Conservation (phyloP, 768 basidiomycete genomes). For the Tricholomella constricta region DNA sequence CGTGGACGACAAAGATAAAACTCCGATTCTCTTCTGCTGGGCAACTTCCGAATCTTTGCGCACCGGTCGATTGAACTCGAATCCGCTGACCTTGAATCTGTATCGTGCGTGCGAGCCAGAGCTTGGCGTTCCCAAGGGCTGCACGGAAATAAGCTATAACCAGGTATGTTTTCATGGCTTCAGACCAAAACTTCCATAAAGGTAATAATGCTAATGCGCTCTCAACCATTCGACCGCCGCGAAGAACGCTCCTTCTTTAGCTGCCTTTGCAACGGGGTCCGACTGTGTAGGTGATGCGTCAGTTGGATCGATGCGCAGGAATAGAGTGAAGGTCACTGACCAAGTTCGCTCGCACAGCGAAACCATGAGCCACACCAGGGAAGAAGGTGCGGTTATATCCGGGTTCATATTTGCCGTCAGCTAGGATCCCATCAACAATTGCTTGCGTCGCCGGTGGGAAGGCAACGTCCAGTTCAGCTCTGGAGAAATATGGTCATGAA, state of each 20-base stretch:
- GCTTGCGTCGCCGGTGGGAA: slow-evolving; percentile 15
- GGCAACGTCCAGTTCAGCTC: slow-evolving; percentile 15
- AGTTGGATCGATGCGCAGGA: not conserved
- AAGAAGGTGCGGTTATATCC: slow-evolving; percentile 19
- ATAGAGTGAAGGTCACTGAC: slow-evolving; percentile 3
- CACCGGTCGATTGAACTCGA: no score
- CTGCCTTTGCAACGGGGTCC: slow-evolving; percentile 18
- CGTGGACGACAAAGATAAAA: no score
- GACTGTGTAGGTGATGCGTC: slow-evolving; percentile 8
- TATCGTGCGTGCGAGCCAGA: no score
- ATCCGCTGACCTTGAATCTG: no score
- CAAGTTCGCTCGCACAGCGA: slow-evolving; percentile 18
- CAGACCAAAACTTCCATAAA: no score
- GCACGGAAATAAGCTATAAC: no score
- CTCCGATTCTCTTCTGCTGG: no score
- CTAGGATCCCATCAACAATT: slow-evolving; percentile 14
- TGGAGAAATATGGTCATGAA: not conserved
- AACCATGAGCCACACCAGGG: slow-evolving; percentile 17
- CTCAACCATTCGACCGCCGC: slow-evolving; percentile 18
- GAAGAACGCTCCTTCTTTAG: slow-evolving; percentile 20
- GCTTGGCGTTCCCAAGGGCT: no score
- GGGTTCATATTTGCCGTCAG: slow-evolving; percentile 14
- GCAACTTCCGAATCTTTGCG: no score
- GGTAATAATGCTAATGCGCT: not conserved
- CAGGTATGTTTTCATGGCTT: no score